phyloP scores from a whole-genome alignment of 2,329 filamentous ascomycete genomes.

The Paraphoma chrysanthemicola region DNA sequence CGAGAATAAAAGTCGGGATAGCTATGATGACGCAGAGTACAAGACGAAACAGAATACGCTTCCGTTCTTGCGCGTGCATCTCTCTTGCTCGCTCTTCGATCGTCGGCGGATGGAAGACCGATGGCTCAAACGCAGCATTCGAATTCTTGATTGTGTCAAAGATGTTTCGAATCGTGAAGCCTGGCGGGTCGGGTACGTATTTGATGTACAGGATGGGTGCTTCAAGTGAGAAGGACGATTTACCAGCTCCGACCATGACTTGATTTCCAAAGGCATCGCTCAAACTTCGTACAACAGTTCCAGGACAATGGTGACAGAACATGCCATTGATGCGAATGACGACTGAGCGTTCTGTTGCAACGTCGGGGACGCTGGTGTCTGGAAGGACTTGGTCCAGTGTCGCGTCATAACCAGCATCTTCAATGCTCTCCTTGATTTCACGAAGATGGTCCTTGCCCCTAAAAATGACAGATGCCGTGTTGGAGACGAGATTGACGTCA shows the following conservation, averaged over 20 bases:
- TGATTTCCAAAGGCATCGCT: conserved; percentile 54
- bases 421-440: conserved; percentile 57
- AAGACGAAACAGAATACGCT: conserved; percentile 72
- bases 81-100: conserved; percentile 80
- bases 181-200: conserved; percentile 73
- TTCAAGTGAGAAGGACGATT: conserved; percentile 63
- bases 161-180: conserved; percentile 78
- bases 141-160: conserved; percentile 70
- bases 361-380: conserved; percentile 18
- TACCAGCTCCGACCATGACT: conserved; percentile 59
- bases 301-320: conserved; percentile 56
- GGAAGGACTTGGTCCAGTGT: conserved; percentile 43
- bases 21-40: conserved; percentile 72
- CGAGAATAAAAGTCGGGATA: conserved; percentile 85
- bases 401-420: conserved; percentile 55
- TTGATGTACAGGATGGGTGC: conserved; percentile 71
- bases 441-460: conserved; percentile 54
- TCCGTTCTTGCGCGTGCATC: conserved; percentile 75
- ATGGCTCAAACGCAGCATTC: conserved; percentile 70
- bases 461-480: conserved; percentile 59
- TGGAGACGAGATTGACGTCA: conserved; percentile 60
- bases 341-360: conserved; percentile 36
- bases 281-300: conserved; percentile 62
- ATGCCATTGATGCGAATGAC: conserved; percentile 51
- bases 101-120: conserved; percentile 79